These are phyloP conservation scores for Dothiorella sarmentorum DNA, from an alignment of 2,329 filamentous ascomycete genomes.

Conservation along the genomic window DNA sequence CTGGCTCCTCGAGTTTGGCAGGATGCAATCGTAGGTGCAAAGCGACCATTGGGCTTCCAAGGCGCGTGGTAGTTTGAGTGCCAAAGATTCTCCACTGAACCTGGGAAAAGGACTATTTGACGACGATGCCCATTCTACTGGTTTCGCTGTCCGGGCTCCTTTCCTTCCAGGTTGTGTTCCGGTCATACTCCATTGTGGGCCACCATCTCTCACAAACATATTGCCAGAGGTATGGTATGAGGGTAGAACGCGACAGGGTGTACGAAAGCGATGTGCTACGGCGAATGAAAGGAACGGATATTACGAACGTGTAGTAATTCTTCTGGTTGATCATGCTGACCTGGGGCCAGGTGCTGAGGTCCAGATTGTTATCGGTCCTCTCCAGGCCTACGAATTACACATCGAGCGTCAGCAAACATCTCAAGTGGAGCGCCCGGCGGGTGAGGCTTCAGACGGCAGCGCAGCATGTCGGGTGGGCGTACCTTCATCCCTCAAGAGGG, in stretches of 20 bases:
- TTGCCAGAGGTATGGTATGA: neutral
- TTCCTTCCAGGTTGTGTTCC: too few relatives aligned
- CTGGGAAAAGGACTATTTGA: too few relatives aligned
- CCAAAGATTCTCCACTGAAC: too few relatives aligned
- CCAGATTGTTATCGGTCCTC: slow-evolving; percentile 98
- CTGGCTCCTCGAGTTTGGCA: neutral
- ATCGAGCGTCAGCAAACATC: neutral
- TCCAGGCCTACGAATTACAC: slow-evolving; percentile 67
- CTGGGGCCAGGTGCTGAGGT: slow-evolving; percentile 88
- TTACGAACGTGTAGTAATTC: slow-evolving; percentile 90
- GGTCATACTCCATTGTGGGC: too few relatives aligned
- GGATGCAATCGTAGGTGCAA: neutral
- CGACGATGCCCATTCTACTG: too few relatives aligned
- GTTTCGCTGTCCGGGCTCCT: too few relatives aligned
- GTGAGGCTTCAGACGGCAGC: neutral
- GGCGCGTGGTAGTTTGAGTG: too few relatives aligned
- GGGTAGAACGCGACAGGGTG: neutral
- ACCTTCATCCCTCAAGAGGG: slow-evolving; percentile 60
- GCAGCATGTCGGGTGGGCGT: slow-evolving; percentile 22
- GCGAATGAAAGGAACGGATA: neutral
- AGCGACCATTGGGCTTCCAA: too few relatives aligned
- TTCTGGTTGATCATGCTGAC: slow-evolving; percentile 96
- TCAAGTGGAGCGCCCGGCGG: neutral
- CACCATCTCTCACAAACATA: neutral
- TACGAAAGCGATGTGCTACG: neutral